A percentile compares a stretch with the other conserved stretches of the same genome.
phyloP scores from a whole-genome alignment of 108 stramenopile genomes.

The Skeletonema menzelii region DNA sequence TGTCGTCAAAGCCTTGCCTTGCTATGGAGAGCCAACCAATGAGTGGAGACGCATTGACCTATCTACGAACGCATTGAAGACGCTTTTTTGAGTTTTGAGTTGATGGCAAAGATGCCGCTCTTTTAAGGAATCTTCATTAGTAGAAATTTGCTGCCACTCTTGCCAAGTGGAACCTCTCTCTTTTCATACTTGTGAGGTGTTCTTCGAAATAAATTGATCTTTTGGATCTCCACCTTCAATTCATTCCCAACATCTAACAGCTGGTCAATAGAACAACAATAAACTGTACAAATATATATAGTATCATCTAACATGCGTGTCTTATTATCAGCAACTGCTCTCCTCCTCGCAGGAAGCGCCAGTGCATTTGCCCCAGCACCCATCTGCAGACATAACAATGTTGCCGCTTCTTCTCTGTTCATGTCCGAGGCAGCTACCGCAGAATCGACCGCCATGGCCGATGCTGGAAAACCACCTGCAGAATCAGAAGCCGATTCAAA shows the following conservation, averaged over 20 bases:
- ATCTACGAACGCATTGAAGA: too few species aligned
- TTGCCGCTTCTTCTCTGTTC: slow-evolving; percentile 14
- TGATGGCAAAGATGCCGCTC: background rate
- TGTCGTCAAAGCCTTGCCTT: too few species aligned
- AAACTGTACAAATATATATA: background rate
- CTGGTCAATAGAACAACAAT: background rate
- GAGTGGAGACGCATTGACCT: too few species aligned
- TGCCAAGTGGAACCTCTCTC: background rate
- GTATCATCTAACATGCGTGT: slow-evolving; percentile 3
- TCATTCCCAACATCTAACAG: too few species aligned
- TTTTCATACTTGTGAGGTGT: background rate
- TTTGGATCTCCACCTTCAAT: background rate
- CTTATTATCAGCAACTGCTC: slow-evolving; percentile 2
- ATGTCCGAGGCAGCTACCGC: slow-evolving; percentile 18
- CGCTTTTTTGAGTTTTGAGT: background rate
- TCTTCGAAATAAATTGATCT: background rate
- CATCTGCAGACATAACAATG: slow-evolving; percentile 4
- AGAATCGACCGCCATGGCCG: slow-evolving; percentile 49
- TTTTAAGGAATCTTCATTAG: background rate
- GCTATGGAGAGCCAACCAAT: too few species aligned
- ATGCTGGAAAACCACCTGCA: slow-evolving; percentile 58
- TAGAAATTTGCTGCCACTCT: background rate
- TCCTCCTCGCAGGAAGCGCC: slow-evolving; percentile 8
- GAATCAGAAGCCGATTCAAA: slow-evolving; percentile 35
- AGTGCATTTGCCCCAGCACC: slow-evolving; percentile 8